phyloP scores from a whole-genome alignment of 495 filamentous ascomycete species.

The Parmelia sp. region DNA sequence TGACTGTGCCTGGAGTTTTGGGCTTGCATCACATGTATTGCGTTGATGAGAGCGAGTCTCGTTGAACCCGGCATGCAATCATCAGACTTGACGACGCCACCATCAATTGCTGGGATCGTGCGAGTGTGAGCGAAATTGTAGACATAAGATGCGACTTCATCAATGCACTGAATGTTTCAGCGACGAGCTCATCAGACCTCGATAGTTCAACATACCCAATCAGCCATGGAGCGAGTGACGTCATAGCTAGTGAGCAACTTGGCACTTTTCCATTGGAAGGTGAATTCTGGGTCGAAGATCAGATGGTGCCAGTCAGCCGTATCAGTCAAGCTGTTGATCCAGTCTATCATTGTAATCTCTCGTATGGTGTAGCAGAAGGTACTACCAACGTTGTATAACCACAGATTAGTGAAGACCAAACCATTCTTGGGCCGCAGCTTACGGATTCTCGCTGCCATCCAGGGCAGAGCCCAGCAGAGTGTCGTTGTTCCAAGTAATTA shows the following conservation, averaged over 20 bases:
- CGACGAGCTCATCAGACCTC: neutral
- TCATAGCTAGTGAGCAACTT: neutral
- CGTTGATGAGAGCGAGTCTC: neutral
- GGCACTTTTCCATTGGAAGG: neutral
- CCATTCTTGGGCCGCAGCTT: too few species aligned
- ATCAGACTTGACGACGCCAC: neutral
- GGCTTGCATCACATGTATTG: too few species aligned
- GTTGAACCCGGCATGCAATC: neutral
- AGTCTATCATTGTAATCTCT: neutral
- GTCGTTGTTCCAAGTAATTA: neutral
- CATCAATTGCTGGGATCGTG: conserved; percentile 4
- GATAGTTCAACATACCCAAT: neutral
- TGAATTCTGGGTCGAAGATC: neutral
- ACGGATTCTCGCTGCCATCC: neutral
- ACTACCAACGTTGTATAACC: neutral
- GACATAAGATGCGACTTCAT: neutral
- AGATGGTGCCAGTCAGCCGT: neutral
- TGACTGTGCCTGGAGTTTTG: neutral
- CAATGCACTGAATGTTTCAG: neutral
- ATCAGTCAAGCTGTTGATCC: neutral
- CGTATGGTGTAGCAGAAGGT: neutral
- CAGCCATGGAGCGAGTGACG: neutral
- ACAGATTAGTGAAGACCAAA: neutral
- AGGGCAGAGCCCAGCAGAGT: neutral
- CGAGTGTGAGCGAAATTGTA: neutral